Evolutionary conservation across 768 basidiomycete genomes (phyloP).

Genomic region (Leccinellum luteum): DNA sequence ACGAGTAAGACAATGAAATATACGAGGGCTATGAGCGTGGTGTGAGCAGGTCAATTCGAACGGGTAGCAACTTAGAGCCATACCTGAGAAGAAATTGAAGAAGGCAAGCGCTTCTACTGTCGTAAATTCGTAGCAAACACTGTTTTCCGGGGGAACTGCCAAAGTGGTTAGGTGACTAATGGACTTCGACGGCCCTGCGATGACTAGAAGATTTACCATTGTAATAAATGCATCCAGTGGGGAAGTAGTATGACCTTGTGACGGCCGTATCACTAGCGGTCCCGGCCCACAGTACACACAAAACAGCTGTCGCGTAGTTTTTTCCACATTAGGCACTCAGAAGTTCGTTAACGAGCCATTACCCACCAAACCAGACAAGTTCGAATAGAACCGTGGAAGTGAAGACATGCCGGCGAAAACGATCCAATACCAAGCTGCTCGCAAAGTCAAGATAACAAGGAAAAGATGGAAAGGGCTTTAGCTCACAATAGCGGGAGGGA

Average conservation of each 20-base stretch:
- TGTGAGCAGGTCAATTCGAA: neutral
- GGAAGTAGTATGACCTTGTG: conserved; percentile 9
- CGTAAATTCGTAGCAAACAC: conserved; percentile 19
- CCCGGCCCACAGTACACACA: conserved; percentile 25
- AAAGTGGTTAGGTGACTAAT: neutral
- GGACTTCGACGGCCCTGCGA: neutral
- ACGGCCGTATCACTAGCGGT: conserved; percentile 12
- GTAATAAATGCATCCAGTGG: conserved; percentile 15
- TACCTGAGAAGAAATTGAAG: conserved; percentile 25
- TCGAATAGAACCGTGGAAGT: conserved; percentile 26
- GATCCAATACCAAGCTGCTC: conserved; percentile 17
- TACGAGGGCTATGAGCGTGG: conserved; percentile 17
- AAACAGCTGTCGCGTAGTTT: conserved; percentile 9
- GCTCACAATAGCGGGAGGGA: conserved; percentile 27
- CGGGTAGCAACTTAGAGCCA: neutral
- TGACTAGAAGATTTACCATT: conserved; percentile 1
- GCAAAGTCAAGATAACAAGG: neutral
- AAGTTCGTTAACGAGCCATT: neutral
- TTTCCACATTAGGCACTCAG: neutral
- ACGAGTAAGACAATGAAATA: conserved; percentile 19
- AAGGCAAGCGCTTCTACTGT: conserved; percentile 22
- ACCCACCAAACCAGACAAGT: conserved; percentile 27
- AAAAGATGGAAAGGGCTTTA: neutral
- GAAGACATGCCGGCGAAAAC: conserved; percentile 7
- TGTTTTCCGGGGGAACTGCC: conserved; percentile 10